Percentiles rank a stretch among this genome's conserved stretches.
Evolutionary conservation across 169 alveolate genomes (phyloP).

Genomic region (Eimeria nieschulzi): DNA sequence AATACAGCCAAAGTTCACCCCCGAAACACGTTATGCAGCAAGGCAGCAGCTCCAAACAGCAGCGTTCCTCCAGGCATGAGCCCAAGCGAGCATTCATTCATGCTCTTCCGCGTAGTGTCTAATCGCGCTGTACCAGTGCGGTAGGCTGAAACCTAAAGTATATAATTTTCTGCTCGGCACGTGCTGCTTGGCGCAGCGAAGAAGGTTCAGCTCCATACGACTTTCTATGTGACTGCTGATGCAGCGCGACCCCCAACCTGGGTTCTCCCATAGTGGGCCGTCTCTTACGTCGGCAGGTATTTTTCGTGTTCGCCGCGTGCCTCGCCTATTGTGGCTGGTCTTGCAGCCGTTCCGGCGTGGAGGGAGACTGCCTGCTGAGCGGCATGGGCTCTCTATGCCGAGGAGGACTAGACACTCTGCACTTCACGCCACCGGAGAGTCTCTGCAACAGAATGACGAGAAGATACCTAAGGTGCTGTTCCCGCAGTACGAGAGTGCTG

Average conservation of each 20-base stretch:
- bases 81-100: constrained; percentile 53
- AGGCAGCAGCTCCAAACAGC: constrained; percentile 29
- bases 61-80: constrained; percentile 7
- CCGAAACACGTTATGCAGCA: neutral
- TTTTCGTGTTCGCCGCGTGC: constrained; percentile 55
- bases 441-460: neutral
- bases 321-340: constrained; percentile 25
- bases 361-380: constrained; percentile 29
- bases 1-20: constrained; percentile 4
- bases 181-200: neutral
- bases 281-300: constrained; percentile 49
- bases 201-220: neutral
- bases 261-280: constrained; percentile 61
- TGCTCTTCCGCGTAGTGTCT: constrained; percentile 47
- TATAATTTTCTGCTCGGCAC: neutral
- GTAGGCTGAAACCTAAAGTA: constrained; percentile 1
- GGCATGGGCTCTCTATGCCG: constrained; percentile 30
- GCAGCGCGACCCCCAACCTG: constrained; percentile 60
- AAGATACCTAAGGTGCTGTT: neutral
- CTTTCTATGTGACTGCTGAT: neutral
- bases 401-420: constrained; percentile 10
- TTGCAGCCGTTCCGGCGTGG: constrained; percentile 24
- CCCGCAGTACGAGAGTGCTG: constrained; percentile 32
- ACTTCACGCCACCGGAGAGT: neutral
- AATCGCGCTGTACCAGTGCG: constrained; percentile 26